Evolutionary conservation across 164 flowering plant species (phyloP).

Genomic region (Vitis cinerea): DNA sequence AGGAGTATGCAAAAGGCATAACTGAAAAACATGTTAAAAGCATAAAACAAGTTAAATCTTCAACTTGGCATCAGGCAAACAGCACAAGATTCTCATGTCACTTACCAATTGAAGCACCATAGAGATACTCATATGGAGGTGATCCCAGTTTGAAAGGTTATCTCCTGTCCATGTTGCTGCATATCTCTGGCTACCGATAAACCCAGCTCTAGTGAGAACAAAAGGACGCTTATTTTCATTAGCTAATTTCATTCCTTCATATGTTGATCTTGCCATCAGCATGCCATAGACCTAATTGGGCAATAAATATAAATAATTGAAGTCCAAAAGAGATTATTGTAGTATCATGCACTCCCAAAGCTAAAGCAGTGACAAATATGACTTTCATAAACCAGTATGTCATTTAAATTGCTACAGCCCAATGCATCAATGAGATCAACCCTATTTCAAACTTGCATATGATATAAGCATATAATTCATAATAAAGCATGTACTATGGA

Average conservation of each 20-base stretch:
- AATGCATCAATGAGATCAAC: not conserved
- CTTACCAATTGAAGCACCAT: slow-evolving; percentile 96
- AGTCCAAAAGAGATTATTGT: too few relatives aligned
- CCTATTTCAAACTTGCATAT: too few relatives aligned
- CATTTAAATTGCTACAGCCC: not conserved
- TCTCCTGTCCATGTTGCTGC: slow-evolving; percentile 99
- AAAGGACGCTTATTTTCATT: slow-evolving; percentile 74
- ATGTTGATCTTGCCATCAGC: slow-evolving; percentile 96
- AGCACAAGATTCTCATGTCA: not conserved
- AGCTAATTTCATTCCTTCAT: slow-evolving; percentile 86
- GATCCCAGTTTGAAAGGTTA: slow-evolving; percentile 92
- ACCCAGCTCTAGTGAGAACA: slow-evolving; percentile 96
- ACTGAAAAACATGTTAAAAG: not conserved
- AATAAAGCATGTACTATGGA: not conserved
- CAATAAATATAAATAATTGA: too few relatives aligned
- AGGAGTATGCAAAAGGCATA: not conserved
- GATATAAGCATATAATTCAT: not conserved
- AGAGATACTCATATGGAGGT: slow-evolving; percentile 85
- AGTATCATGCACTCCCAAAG: too few relatives aligned
- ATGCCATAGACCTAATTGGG: slow-evolving; percentile 76
- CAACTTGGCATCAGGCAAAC: not conserved
- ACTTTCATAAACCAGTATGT: not conserved
- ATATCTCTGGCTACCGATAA: slow-evolving; percentile 85
- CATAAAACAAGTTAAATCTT: not conserved
- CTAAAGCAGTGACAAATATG: too few relatives aligned